Evolutionary conservation across 805 yeast species (phyloP).

Genomic region (Lachancea kluyveri): DNA sequence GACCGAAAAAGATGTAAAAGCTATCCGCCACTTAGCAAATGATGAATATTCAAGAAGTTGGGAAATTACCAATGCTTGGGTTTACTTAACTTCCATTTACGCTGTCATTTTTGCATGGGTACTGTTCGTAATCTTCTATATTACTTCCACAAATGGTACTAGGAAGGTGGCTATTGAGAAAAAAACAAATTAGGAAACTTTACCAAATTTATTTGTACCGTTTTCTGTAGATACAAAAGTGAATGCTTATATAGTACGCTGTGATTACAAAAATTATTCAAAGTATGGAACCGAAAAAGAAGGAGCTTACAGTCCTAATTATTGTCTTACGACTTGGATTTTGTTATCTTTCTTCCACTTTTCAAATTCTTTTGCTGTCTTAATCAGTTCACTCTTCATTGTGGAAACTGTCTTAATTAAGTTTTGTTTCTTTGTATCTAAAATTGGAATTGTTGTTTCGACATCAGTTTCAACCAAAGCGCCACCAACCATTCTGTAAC

Average conservation of each 20-base stretch:
- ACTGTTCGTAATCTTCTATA: slow-evolving; percentile 61
- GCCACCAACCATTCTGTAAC: slow-evolving; percentile 92
- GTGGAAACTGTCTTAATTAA: slow-evolving; percentile 26
- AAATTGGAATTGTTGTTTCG: slow-evolving; percentile 61
- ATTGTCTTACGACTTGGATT: slow-evolving; percentile 30
- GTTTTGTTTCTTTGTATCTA: slow-evolving; percentile 51
- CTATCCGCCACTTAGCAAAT: slow-evolving; percentile 91
- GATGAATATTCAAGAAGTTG: slow-evolving; percentile 92
- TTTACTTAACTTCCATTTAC: slow-evolving; percentile 66
- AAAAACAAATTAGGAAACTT: neutral
- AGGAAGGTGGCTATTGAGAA: neutral
- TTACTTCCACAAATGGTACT: slow-evolving; percentile 19
- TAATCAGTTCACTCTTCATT: slow-evolving; percentile 26
- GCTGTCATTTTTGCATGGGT: slow-evolving; percentile 75
- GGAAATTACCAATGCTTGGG: slow-evolving; percentile 92
- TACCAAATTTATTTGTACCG: neutral
- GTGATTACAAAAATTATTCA: neutral
- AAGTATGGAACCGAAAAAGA: neutral
- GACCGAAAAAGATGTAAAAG: slow-evolving; percentile 58
- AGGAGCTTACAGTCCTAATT: slow-evolving; percentile 3
- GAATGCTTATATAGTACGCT: neutral
- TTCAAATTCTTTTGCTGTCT: slow-evolving; percentile 28
- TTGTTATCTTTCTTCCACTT: slow-evolving; percentile 32
- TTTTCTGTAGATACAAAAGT: neutral
- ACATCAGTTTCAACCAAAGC: slow-evolving; percentile 80